Evolutionary conservation across 305 asterid species (phyloP).

Genomic region (Stenogyne calaminthoides): DNA sequence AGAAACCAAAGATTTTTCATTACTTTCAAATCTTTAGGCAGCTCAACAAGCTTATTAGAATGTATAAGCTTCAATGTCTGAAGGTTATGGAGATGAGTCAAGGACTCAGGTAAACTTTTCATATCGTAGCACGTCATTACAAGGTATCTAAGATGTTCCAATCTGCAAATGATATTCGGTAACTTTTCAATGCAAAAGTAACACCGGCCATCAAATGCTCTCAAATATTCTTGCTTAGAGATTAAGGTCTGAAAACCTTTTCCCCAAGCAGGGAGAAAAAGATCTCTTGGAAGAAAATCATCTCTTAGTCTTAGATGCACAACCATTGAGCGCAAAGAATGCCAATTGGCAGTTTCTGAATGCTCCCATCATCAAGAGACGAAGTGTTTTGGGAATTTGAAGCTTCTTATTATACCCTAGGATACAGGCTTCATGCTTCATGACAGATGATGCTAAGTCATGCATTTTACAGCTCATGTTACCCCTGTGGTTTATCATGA

Average conservation of each 20-base stretch:
- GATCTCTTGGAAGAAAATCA: no score
- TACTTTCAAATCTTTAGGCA: conserved; percentile 33
- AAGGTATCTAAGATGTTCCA: conserved; percentile 25
- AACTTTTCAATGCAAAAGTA: background rate
- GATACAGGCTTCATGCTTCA: background rate
- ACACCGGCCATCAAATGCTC: background rate
- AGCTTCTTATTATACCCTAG: background rate
- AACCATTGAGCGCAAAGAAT: conserved; percentile 13
- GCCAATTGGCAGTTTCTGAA: background rate
- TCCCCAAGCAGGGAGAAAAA: no score
- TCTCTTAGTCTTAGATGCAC: background rate
- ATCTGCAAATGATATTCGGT: background rate
- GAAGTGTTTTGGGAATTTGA: conserved; percentile 3
- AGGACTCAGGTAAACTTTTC: conserved; percentile 18
- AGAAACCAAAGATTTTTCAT: conserved; percentile 36
- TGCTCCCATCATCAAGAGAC: background rate
- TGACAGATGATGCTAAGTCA: background rate
- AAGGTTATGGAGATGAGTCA: conserved; percentile 27
- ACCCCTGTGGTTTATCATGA: background rate
- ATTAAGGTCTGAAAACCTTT: background rate
- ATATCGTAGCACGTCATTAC: background rate
- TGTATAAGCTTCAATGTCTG: conserved; percentile 27
- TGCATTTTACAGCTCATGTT: background rate
- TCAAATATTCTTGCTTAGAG: conserved; percentile 24
- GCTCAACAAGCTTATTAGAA: background rate